Base-by-base conservation (phyloP, 305 asterid genomes). In the Solanum hybrid region DNA sequence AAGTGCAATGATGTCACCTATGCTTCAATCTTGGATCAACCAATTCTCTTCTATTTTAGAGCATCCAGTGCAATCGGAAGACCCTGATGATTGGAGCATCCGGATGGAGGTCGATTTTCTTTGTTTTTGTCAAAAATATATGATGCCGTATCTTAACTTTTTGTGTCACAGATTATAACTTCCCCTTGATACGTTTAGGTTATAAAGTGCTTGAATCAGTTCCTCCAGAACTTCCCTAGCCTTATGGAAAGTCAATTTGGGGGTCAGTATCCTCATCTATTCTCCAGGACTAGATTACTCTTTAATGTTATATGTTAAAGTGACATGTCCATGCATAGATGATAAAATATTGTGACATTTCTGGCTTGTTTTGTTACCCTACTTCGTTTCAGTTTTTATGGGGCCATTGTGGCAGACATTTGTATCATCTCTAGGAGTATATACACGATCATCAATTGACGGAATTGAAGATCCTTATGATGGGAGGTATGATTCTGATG, bases 401-500 rank as follows among this genome's bases (percentile, higher is more conserved):
- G 98, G 94, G 91, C 98, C 99, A 90, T 91, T 97, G 32, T 97
- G 99, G 99, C 96, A 93, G 91, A 96, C 99, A 69, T 94, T 96
- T 93, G 92, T 95, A 72, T 94, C 99, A 90, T 96, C 99, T 90
- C 91, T 96, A 91, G 91, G 93, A 91, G 97, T 96, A 42, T 96
- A 96, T 80, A 93, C 94, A 93, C 95, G 96, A 86, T 94, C 99
- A 82, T 95, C 96, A 73, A 91, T 97, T 88, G 94, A 96, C 88
- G 98, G 99, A 42, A 90, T 91, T 75, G 98, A 94, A 91, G 98
- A 97, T 94, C 92, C 98, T 56, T 96, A 93, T 90, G 99, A 96
- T 87, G 99, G 99, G 86, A 95, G 99, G 92, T 96, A 97, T 91
- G 99, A 97, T 93, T 97, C 99, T 79, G 98, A 97, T 92, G 98